Evolutionary conservation across 2,329 filamentous ascomycete genomes (phyloP).

Genomic region (Colletotrichum somersetense): DNA sequence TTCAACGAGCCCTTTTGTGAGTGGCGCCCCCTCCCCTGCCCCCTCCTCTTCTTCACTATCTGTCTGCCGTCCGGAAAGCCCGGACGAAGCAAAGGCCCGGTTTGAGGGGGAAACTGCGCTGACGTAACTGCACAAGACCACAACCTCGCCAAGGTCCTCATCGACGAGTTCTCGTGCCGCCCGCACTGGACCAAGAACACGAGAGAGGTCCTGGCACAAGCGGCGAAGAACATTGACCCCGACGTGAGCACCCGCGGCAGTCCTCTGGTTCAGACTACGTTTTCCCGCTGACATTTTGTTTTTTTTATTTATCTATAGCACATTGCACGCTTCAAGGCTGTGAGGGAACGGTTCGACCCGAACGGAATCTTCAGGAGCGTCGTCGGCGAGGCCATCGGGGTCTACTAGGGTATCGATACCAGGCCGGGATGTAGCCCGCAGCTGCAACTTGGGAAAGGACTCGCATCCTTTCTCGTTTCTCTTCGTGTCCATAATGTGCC

Average conservation of each 20-base stretch:
- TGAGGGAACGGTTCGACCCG: conserved; percentile 62
- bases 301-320: conserved; percentile 46
- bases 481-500: no score
- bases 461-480: background rate
- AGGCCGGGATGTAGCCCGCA: no score
- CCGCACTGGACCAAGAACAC: conserved; percentile 69
- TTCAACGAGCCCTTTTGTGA: conserved; percentile 65
- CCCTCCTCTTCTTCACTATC: no score
- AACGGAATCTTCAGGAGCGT: conserved; percentile 61
- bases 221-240: conserved; percentile 62
- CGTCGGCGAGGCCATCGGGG: conserved; percentile 62
- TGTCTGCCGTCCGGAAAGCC: no score
- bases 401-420: conserved; percentile 49
- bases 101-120: conserved; percentile 1
- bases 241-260: conserved; percentile 47
- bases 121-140: conserved; percentile 50
- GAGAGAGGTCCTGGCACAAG: conserved; percentile 58
- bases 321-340: conserved; percentile 60
- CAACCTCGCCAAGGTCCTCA: conserved; percentile 59
- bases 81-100: no score
- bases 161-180: conserved; percentile 63
- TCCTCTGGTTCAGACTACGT: background rate
- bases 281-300: background rate
- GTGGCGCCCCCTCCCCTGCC: conserved; percentile 35
- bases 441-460: background rate